Evolutionary conservation across 2,329 filamentous ascomycete genomes (phyloP), one percentile per base, ranked within the genome.

Genomic region (Cladobotryum protrusum): DNA sequence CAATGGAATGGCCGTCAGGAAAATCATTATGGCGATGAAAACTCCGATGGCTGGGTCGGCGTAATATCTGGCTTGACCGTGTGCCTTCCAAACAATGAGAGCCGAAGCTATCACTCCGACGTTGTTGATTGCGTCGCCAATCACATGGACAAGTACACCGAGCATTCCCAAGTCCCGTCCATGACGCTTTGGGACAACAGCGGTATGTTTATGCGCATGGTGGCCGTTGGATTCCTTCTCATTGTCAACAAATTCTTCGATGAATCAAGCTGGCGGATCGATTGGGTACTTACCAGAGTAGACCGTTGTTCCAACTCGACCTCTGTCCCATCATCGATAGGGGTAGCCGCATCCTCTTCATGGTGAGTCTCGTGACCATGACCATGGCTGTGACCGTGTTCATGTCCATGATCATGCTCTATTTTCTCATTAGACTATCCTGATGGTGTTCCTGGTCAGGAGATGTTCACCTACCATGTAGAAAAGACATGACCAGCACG

Each of bases 121-220:
- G 57, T 91, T 91, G 68, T 89, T 90, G 54, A 86, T 73, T 5
- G 85, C 84, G 59, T 91, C 87, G 32, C 85, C 83, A 3, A 87
- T 59, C 20, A 90, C 78, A 59, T 91, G 87, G 13, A 87, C 67
- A 11, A 90, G 61, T 1, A 87, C 85, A 1, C 83, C 86, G 54
- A 86, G 69, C 72, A 88, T 84, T 11, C 82, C 85, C n/a, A 90
- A 71, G 60, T 90, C 83, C 50, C 72, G 73, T 1, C 71, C 71
- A 1, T 68, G 70, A 13, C 57, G 52, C 46, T 65, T 57, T 9
- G 63, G 52, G 17, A 60, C 58, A 15, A 62, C 49, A 7, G 60
- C 54, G 14, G 63, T 65, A 55, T 81, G 78, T 3, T 72, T 73
- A 58, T 82, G 78, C n/a, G 73, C 67, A 18, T 71, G 63, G 53